Base-by-base conservation (phyloP, 805 yeast genomes). In the Phaffomyces antillensis region DNA sequence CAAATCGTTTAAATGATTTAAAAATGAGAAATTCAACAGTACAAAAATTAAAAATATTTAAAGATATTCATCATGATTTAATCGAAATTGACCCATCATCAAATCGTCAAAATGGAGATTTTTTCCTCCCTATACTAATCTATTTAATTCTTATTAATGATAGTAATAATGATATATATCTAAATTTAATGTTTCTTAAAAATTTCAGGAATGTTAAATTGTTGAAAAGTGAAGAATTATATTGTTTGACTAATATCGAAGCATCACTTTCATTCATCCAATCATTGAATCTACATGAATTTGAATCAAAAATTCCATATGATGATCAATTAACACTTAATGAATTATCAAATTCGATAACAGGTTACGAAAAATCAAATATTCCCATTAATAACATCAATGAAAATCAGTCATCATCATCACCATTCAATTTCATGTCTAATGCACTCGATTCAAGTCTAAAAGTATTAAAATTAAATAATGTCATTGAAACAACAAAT, bases 231-330 rank as follows among this genome's bases (percentile, higher is more conserved):
- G 53, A 57, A n/a, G 45, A 52, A 3, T 37, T 53, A 1, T 58
- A 54, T 41, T 53, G 57, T 24, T 42, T 58, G 15, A 58, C 61
- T 4, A 58, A 58, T 42, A 35, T 53, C 12, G 62, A 58, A 40
- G 62, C 62, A 11, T 48, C 61, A 11, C 45, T 58, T 36, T 45
- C 50, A 30, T 58, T 47, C 26, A 44, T 49, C 1, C 47, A 49
- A 24, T 31, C 48, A 3, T 39, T 54, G 12, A 46, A 52, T 5
- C 37, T 52, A 7, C 45, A 45, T 11, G 44, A 36, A 17, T 50
- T 44, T 30, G 44, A 51, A 7, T 30, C 47, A 13, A 48, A 45
- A 24, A 34, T 52, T 8, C 25, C 45, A 4, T 43, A 45, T n/a
- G 46, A 51, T 16, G 54, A 55, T 34, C 49, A 48, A 17, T 17